phyloP scores from a whole-genome alignment of 305 asterid genomes.

The Fraxinus latifolia region DNA sequence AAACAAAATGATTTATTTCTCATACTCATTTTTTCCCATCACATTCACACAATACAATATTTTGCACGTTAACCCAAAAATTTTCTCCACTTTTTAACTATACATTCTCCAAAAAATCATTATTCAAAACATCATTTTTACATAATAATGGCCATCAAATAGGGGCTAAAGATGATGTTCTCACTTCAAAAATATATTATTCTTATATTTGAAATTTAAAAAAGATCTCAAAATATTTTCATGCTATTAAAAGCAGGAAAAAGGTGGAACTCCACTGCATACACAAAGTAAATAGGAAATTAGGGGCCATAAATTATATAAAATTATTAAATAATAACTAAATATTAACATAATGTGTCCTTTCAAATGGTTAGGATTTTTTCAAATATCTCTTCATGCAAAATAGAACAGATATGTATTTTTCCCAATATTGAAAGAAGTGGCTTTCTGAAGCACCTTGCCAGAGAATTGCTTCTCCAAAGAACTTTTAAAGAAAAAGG shows the following conservation, averaged over 20 bases:
- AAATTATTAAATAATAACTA: not conserved
- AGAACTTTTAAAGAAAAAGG: conserved; percentile 12
- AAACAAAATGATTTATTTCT: not conserved
- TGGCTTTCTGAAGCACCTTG: conserved; percentile 13
- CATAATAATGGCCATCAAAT: not conserved
- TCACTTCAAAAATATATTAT: not conserved
- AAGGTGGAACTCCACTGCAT: not conserved
- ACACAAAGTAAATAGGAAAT: not conserved
- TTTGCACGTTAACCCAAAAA: not conserved
- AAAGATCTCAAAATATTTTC: not conserved
- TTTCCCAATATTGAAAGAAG: not conserved
- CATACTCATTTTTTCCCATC: not conserved
- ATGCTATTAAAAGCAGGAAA: not conserved
- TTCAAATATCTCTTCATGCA: not conserved
- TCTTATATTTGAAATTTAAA: not conserved
- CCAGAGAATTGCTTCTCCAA: conserved; percentile 18
- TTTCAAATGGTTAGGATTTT: not conserved
- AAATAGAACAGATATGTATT: not conserved
- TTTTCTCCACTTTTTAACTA: not conserved
- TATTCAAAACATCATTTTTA: not conserved
- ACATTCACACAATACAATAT: not conserved
- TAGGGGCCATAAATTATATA: not conserved
- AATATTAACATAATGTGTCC: not conserved
- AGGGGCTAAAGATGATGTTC: not conserved
- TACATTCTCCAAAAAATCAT: not conserved